Evolutionary conservation across 2,329 filamentous ascomycete species (phyloP).

Genomic region (Botrytis byssoidea): DNA sequence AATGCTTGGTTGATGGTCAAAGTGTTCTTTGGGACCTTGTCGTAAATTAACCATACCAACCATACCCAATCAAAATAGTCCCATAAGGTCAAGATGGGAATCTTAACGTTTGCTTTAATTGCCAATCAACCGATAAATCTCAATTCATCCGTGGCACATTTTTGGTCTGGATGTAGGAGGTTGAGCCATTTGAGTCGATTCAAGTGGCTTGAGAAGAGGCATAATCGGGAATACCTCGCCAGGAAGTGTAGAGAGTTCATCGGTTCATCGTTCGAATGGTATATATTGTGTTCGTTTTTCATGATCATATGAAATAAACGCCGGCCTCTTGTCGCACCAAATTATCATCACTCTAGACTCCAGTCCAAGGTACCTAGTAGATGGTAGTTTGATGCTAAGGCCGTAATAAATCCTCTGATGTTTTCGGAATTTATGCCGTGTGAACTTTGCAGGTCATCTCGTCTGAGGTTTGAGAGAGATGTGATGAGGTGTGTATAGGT

Average conservation of each 20-base stretch:
- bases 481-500: background rate
- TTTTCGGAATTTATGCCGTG: background rate
- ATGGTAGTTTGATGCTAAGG: background rate
- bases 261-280: background rate
- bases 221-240: background rate
- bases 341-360: background rate
- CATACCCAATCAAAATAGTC: slow-evolving; percentile 1
- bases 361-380: background rate
- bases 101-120: background rate
- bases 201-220: background rate
- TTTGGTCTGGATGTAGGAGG: background rate
- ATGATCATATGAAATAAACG: background rate
- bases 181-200: background rate
- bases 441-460: background rate
- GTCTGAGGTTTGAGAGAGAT: background rate
- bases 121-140: background rate
- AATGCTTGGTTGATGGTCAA: slow-evolving; percentile 15
- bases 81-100: background rate
- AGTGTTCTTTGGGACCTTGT: background rate
- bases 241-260: background rate
- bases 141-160: background rate
- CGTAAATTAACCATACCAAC: background rate
- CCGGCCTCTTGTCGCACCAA: background rate
- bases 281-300: background rate
- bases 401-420: background rate